Base-by-base conservation (phyloP, 2,329 filamentous ascomycete species). In the Venturia effusa region DNA sequence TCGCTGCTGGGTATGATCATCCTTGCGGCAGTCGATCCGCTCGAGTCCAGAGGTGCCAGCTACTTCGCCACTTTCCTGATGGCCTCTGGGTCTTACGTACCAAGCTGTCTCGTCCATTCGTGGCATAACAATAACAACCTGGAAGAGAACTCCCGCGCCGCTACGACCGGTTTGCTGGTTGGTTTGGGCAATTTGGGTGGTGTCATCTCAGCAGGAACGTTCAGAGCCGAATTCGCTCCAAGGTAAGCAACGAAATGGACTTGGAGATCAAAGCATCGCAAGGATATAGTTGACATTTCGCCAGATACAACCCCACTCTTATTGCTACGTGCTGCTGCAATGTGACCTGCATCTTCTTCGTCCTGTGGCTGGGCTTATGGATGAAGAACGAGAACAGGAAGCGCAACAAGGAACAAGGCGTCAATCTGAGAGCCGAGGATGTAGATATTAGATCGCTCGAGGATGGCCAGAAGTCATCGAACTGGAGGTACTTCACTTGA, bases 51-150 rank as follows among this genome's bases (percentile, higher is more conserved):
- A 60, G 77, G 69, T 0, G 73, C 80, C 0, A 78, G 78, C 1
- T 83, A 82, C 64, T 82, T 82, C 66, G 79, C 80, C 0, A 79
- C 76, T 65, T 82, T 82, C 64, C 70, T 82, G 3, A 71, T 82
- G 62, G 76, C 78, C 1, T 68, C 71, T 0, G 76, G 76, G 27
- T 74, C 79, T 0, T 82, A 80, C 48, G 30, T 54, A 11, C 48
- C 48, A 27, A 54, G 48, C 30, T 54, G 48, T 66, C 70, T 82
- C n/a, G 75, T 81, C 4, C 75, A 81, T 65, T 74, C 74, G 1
- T 81, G 80, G 80, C 74, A 81, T 65, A 82, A 82, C 64, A 82
- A 81, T 66, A 82, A 83, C 68, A 81, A 80, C 51, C 70, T 80
- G 8, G 76, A 78, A 30, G 80, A 83, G 70, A 81, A 77, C 54